Percentiles rank a stretch among this genome's conserved stretches.
phyloP scores from a whole-genome alignment of 352 stramenopile species.

The Thraustotheca clavata region DNA sequence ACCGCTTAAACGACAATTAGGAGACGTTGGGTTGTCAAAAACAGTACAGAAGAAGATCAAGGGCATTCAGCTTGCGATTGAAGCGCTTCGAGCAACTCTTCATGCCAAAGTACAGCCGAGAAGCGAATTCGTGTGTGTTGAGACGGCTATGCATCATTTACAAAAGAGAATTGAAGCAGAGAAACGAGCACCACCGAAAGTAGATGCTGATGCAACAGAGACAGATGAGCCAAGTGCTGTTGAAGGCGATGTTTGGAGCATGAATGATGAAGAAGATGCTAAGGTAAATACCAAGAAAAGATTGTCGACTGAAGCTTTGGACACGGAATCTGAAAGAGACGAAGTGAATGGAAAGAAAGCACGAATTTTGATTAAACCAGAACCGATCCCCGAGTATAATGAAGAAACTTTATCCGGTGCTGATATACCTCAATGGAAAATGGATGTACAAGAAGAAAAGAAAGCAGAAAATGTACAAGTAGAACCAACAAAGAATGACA shows the following conservation, averaged over 20 bases:
- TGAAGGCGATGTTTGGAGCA: conserved; percentile 26
- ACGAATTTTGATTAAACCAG: no score
- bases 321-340: background rate
- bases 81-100: background rate
- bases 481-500: conserved; percentile 46
- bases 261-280: conserved; percentile 26
- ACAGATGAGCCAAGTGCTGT: conserved; percentile 5
- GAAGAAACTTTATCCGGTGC: no score
- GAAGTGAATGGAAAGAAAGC: no score
- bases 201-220: conserved; percentile 15
- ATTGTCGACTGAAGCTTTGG: no score
- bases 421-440: no score
- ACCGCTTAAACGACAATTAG: background rate
- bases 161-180: conserved; percentile 10
- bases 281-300: conserved; percentile 9
- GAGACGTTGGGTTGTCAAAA: conserved; percentile 1
- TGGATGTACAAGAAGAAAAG: background rate
- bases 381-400: no score
- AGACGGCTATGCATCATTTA: conserved; percentile 12
- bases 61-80: background rate
- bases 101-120: background rate
- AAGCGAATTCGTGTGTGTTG: conserved; percentile 12
- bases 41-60: conserved; percentile 6
- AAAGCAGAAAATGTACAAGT: background rate
- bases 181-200: background rate